A percentile compares a stretch with the other conserved stretches of the same genome.
phyloP scores from a whole-genome alignment of 768 basidiomycete genomes.

The Lanmaoa pseudosensibilis region DNA sequence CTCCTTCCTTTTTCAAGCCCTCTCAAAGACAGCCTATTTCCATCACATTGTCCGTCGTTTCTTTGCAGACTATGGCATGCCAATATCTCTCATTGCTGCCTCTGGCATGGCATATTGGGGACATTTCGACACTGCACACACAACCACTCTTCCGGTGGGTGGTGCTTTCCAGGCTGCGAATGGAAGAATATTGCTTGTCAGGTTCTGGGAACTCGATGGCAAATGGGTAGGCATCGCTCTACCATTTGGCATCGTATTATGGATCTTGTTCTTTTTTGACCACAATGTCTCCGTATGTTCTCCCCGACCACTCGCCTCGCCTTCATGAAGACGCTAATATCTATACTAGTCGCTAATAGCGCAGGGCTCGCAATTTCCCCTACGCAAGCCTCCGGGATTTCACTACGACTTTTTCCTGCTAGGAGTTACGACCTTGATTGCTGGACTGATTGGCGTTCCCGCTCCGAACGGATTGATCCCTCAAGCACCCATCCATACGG shows the following conservation, averaged over 20 bases:
- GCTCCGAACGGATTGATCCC: constrained; percentile 86
- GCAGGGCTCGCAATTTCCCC: constrained; percentile 83
- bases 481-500: constrained; percentile 92
- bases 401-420: constrained; percentile 90
- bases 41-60: constrained; percentile 75
- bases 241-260: constrained; percentile 86
- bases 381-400: constrained; percentile 87
- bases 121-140: constrained; percentile 57
- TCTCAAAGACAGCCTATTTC: constrained; percentile 65
- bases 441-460: constrained; percentile 81
- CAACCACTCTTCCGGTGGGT: constrained; percentile 66
- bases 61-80: constrained; percentile 89
- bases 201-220: constrained; percentile 83
- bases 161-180: constrained; percentile 70
- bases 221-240: constrained; percentile 90
- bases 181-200: constrained; percentile 79
- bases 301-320: background rate
- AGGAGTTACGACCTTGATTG: constrained; percentile 86
- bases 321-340: background rate
- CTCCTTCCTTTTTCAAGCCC: constrained; percentile 69
- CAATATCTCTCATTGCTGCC: constrained; percentile 73
- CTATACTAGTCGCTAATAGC: constrained; percentile 78
- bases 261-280: constrained; percentile 94
- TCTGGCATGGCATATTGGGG: constrained; percentile 90
- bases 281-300: constrained; percentile 80